Conservation (phyloP, 768 basidiomycete genomes). For the Hericium erinaceus region DNA sequence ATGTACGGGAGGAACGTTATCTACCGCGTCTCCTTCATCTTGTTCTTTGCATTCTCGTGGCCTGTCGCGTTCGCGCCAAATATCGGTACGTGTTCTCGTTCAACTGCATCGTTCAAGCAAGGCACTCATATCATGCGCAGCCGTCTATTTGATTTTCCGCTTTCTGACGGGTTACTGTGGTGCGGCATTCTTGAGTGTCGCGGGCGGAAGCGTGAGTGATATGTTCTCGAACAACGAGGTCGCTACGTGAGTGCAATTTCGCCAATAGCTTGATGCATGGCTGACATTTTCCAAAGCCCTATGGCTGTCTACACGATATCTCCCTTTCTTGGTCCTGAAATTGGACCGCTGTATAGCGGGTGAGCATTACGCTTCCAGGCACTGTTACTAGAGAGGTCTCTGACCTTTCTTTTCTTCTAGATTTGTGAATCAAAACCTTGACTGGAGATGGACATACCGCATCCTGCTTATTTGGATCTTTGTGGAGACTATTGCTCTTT, state of each 20-base stretch:
- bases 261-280: not conserved
- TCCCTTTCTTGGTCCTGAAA: conserved; percentile 49
- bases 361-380: conserved; percentile 22
- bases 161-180: conserved; percentile 48
- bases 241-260: conserved; percentile 37
- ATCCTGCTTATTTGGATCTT: conserved; percentile 63
- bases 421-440: conserved; percentile 30
- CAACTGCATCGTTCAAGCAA: not conserved
- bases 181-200: conserved; percentile 50
- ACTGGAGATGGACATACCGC: conserved; percentile 77
- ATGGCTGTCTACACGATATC: conserved; percentile 48
- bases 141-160: conserved; percentile 53
- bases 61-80: conserved; percentile 70
- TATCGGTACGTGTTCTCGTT: conserved; percentile 33
- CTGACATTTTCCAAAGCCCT: conserved; percentile 23
- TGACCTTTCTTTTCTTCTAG: not conserved
- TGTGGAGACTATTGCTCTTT: conserved; percentile 39
- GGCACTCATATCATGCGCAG: conserved; percentile 20
- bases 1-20: conserved; percentile 59
- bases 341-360: conserved; percentile 54
- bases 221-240: conserved; percentile 47
- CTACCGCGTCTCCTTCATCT: conserved; percentile 49
- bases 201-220: conserved; percentile 53
- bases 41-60: conserved; percentile 57
- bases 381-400: not conserved